Percentiles rank a stretch among this genome's conserved stretches.
These are phyloP conservation scores for Babesia microti DNA, from an alignment of 169 alveolate species.

Conservation along the genomic window DNA sequence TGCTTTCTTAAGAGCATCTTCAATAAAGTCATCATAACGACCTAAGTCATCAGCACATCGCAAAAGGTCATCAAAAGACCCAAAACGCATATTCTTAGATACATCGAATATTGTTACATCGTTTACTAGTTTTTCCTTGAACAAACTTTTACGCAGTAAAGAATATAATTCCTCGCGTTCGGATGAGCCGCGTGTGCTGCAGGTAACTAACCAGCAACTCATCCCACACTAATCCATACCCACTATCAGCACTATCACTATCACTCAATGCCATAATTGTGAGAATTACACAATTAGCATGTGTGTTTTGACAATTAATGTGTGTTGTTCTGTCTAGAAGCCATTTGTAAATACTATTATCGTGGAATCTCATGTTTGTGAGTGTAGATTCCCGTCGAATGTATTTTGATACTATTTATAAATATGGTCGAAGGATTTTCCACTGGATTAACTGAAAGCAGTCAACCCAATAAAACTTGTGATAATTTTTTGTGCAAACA, in stretches of 20 bases:
- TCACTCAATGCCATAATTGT: background rate
- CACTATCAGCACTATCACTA: background rate
- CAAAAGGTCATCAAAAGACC: slow-evolving; percentile 64
- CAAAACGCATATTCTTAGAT: slow-evolving; percentile 65
- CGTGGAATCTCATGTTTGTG: background rate
- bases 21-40: slow-evolving; percentile 63
- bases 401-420: background rate
- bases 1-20: slow-evolving; percentile 58
- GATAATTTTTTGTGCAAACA: slow-evolving; percentile 20
- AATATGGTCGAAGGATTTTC: background rate
- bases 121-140: slow-evolving; percentile 45
- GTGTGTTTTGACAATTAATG: too few species aligned
- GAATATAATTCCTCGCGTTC: slow-evolving; percentile 55
- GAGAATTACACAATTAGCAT: background rate
- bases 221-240: background rate
- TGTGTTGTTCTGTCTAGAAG: too few species aligned
- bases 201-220: slow-evolving; percentile 49
- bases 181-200: slow-evolving; percentile 43
- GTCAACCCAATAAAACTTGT: too few species aligned
- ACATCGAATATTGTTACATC: slow-evolving; percentile 60
- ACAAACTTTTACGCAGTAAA: slow-evolving; percentile 40
- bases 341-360: too few species aligned
- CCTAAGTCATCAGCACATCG: slow-evolving; percentile 66
- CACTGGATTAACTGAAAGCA: too few species aligned
- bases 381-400: background rate